Evolutionary conservation across 2,329 filamentous ascomycete genomes (phyloP).

Genomic region (Neopestalotiopsis sp.): DNA sequence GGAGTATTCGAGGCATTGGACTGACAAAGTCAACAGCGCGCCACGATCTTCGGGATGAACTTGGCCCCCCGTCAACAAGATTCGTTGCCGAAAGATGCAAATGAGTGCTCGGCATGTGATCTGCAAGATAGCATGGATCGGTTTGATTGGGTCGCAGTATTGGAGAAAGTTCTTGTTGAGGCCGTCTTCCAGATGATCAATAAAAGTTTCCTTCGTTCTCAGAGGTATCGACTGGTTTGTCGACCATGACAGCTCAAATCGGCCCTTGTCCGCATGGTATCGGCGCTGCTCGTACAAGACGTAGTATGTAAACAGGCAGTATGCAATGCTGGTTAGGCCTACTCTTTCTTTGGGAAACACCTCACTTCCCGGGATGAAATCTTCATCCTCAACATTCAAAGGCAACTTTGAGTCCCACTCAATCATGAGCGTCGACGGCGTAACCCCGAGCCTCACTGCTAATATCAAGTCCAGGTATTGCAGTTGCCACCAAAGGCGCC

Average conservation of each 20-base stretch:
- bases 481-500: slow-evolving; percentile 19
- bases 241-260: slow-evolving; percentile 10
- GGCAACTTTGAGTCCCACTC: slow-evolving; percentile 15
- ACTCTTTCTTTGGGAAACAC: neutral
- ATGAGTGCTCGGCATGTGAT: neutral
- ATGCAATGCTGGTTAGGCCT: slow-evolving; percentile 13
- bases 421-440: neutral
- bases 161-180: slow-evolving; percentile 8
- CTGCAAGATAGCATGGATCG: slow-evolving; percentile 13
- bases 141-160: slow-evolving; percentile 17
- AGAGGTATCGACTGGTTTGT: slow-evolving; percentile 4
- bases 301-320: slow-evolving; percentile 14
- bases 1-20: neutral
- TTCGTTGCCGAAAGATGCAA: slow-evolving; percentile 8
- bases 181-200: slow-evolving; percentile 1
- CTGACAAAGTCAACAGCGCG: neutral
- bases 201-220: neutral
- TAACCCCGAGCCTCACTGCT: slow-evolving; percentile 3
- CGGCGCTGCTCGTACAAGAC: slow-evolving; percentile 15
- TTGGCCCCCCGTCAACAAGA: slow-evolving; percentile 2
- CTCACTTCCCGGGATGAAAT: neutral
- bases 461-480: slow-evolving; percentile 15
- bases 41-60: neutral
- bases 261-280: slow-evolving; percentile 4
- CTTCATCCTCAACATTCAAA: slow-evolving; percentile 13